Evolutionary conservation across 495 filamentous ascomycete species (phyloP), one percentile per base, ranked within the genome.

Genomic region (Trichoderma gamsii): DNA sequence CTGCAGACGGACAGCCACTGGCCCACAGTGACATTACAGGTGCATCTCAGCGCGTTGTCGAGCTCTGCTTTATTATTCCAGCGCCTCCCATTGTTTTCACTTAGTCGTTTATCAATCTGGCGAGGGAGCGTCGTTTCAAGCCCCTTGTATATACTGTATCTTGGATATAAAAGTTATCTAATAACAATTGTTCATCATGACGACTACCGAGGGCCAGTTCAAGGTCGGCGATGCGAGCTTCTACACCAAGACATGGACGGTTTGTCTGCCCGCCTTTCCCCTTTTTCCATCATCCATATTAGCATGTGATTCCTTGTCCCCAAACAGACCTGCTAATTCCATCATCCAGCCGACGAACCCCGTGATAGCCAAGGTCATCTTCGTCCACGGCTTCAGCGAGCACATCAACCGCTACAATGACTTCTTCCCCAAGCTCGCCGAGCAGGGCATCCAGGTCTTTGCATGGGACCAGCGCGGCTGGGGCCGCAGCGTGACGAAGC

Each of bases 341-440:
- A 51, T 29, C 38, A 38, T 63, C 65, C 61, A 66, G 63, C 66
- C 52, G 15, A 23, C 38, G 18, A 79, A 75, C 46, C 72, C 80
- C 3, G 76, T 81, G 13, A 83, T 84, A 68, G 92, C 93, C 16
- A 88, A 88, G 35, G 71, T 95, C 23, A 82, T 92, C 69, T 88
- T 93, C 74, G 76, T 97, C 69, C 93, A 97, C 78, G 93, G 93
- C 70, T 97, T 91, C 83, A 90, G 86, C 71, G 93, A 97, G 78
- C 93, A 97, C 74, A 82, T 89, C 76, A 88, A 92, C 76, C 83
- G 85, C 23, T 92, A 93, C 76, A 80, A 85, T 72, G 79, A 77
- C 66, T 83, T 96, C 71, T 94, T 93, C 75, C 76, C 85, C 18
- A 74, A 73, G 0, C 85, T 97, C 56, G 89, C 90, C 25, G 76